Evolutionary conservation across 208 protist species (phyloP), one percentile per base, ranked within the genome.

Genomic region (Acanthamoeba healyi): DNA sequence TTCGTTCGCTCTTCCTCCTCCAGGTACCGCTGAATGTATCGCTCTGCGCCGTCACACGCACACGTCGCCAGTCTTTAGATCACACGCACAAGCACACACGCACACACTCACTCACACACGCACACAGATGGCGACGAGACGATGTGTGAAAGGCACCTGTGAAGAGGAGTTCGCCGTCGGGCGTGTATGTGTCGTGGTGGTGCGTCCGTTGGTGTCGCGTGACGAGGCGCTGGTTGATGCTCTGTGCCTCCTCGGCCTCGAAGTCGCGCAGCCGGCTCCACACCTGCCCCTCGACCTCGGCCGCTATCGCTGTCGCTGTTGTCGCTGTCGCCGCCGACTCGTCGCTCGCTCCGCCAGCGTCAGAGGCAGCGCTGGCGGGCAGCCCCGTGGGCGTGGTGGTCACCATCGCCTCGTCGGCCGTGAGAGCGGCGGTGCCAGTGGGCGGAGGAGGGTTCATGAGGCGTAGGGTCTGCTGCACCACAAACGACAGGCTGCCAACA

Each of bases 181-280:
- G 67, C 29, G 42, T 19, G 67, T 42, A 77, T 6, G 14, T 77
- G 36, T 77, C 67, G 34, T 77, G 67, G 4, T 34, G 0, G 14
- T 17, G 34, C 36, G 24, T 7, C 67, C 29, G 36, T 40, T 77
- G 67, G 3, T 32, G 61, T 17, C 61, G 24, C 2, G 24, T 10
- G 67, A 42, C 32, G 34, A 42, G 29, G 67, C 36, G 67, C n/a
- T 77, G 22, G 36, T 42, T 40, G 67, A 77, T 19, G 36, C 14
- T 44, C 67, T 77, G 67, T 10, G 67, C 67, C 67, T 77, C 67
- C 36, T 77, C 67, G 67, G 29, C 67, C 36, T 77, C 67, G 29
- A 42, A 77, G 34, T 77, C 67, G 15, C 67, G 67, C 67, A 77
- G 36, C 12, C 67, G 67, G 29, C 32, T 22, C 67, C 67, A 77